A percentile compares a stretch with the other conserved stretches of the same genome.
phyloP scores from a whole-genome alignment of 345 rosid genomes.

The Geranium brycei region DNA sequence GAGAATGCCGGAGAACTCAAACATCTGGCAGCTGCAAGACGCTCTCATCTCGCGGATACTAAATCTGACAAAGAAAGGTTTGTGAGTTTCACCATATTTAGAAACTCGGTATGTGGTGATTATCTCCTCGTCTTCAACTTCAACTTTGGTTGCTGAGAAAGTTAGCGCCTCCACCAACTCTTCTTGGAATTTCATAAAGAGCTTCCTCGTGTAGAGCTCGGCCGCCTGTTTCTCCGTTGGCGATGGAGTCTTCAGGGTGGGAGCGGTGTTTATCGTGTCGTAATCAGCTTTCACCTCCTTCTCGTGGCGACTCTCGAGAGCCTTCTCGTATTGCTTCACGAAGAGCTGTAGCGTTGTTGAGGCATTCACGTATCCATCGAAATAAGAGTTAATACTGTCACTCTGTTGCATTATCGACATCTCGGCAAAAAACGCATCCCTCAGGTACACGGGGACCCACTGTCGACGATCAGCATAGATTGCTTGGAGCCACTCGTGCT shows the following conservation, averaged over 20 bases:
- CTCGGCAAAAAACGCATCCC: conserved; percentile 41
- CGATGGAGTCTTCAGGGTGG: conserved; percentile 39
- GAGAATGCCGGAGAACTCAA: conserved; percentile 43
- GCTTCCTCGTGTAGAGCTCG: conserved; percentile 31
- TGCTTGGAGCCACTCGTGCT: conserved; percentile 43
- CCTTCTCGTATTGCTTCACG: conserved; percentile 38
- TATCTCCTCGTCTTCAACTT: conserved; percentile 33
- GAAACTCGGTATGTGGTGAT: conserved; percentile 30
- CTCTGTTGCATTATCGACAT: conserved; percentile 37
- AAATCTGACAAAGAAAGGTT: conserved; percentile 31
- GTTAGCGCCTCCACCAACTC: conserved; percentile 43
- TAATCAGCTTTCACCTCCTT: conserved; percentile 45
- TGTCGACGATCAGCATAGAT: conserved; percentile 34
- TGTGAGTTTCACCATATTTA: conserved; percentile 42
- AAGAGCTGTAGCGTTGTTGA: conserved; percentile 33
- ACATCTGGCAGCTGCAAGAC: conserved; percentile 47
- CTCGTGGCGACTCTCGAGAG: conserved; percentile 31
- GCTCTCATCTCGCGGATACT: conserved; percentile 38
- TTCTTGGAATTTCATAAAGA: conserved; percentile 41
- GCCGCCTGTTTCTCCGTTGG: conserved; percentile 54
- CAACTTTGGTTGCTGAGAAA: conserved; percentile 31
- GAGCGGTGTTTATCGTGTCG: conserved; percentile 34
- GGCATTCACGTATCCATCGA: conserved; percentile 40
- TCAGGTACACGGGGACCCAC: conserved; percentile 43
- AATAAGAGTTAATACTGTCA: conserved; percentile 38